These are phyloP conservation scores for Trypanosoma brucei DNA, from an alignment of 208 protist species.

Conservation along the genomic window DNA sequence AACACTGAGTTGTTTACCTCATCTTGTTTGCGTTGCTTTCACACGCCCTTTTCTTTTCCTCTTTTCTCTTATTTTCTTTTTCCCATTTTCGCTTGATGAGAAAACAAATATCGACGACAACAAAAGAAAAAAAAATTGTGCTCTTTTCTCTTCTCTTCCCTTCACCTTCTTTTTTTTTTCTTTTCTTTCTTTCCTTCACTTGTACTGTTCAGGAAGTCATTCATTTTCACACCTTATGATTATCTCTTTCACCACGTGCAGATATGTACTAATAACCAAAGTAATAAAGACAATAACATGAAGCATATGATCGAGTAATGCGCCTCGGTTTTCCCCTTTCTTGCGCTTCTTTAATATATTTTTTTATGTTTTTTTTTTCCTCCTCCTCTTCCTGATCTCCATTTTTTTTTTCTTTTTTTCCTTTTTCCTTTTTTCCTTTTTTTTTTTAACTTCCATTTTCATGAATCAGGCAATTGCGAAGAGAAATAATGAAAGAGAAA, in stretches of 20 bases:
- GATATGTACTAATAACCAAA: not conserved
- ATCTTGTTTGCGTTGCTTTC: too few species aligned
- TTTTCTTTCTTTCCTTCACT: constrained; percentile 14
- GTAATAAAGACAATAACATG: not conserved
- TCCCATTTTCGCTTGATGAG: too few species aligned
- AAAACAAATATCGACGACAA: too few species aligned
- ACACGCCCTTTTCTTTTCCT: too few species aligned
- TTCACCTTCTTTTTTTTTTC: constrained; percentile 7
- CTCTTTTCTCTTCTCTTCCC: constrained; percentile 4
- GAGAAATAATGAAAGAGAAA: not conserved
- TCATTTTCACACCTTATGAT: too few species aligned
- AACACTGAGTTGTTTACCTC: too few species aligned
- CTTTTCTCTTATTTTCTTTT: too few species aligned
- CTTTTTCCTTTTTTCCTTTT: constrained; percentile 16
- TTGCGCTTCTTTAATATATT: constrained; percentile 4
- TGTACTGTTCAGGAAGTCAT: not conserved
- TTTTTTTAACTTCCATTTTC: constrained; percentile 22
- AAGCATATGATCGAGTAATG: not conserved
- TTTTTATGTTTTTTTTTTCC: constrained; percentile 10
- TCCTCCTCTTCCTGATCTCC: constrained; percentile 5
- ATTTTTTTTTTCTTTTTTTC: constrained; percentile 11
- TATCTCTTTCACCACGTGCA: not conserved
- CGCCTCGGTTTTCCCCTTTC: not conserved
- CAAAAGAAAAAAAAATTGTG: not conserved
- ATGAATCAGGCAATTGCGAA: not conserved